phyloP scores from a whole-genome alignment of 176 grass and related monocot genomes.

The Aegilops umbellulata region DNA sequence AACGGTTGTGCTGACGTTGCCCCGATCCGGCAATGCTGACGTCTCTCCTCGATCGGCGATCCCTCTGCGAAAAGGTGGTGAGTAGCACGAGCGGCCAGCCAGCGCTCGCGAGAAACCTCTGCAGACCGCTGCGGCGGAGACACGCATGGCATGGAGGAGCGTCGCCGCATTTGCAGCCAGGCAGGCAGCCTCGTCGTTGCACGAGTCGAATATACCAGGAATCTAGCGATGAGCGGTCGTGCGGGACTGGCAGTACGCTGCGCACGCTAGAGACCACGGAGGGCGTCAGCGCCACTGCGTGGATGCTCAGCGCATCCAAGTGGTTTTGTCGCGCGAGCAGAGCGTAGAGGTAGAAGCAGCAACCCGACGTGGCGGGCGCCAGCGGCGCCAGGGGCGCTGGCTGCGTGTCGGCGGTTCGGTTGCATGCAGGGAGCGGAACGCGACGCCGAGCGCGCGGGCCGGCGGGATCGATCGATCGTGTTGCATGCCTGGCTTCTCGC shows the following conservation, averaged over 20 bases:
- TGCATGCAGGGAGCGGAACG: not conserved
- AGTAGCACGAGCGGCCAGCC: not conserved
- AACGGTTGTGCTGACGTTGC: no score
- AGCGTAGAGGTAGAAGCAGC: no score
- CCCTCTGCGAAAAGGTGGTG: not conserved
- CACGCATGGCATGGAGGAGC: not conserved
- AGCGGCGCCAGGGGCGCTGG: not conserved
- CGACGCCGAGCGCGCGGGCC: not conserved
- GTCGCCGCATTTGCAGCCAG: not conserved
- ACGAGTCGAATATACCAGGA: not conserved
- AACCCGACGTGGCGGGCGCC: not conserved
- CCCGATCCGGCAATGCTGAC: not conserved
- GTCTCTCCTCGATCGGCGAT: not conserved
- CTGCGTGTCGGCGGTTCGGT: not conserved
- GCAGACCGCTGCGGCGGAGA: not conserved
- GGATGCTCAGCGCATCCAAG: not conserved
- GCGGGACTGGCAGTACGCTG: not conserved
- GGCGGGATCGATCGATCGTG: not conserved
- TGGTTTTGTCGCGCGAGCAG: not conserved
- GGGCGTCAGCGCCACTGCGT: not conserved
- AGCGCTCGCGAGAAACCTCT: not conserved
- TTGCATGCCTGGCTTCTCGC: not conserved
- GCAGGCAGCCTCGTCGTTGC: no score
- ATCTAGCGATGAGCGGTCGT: not conserved
- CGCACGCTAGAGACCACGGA: not conserved